These are phyloP conservation scores for Detonula confervacea DNA, from an alignment of 352 stramenopile species.

Conservation along the genomic window DNA sequence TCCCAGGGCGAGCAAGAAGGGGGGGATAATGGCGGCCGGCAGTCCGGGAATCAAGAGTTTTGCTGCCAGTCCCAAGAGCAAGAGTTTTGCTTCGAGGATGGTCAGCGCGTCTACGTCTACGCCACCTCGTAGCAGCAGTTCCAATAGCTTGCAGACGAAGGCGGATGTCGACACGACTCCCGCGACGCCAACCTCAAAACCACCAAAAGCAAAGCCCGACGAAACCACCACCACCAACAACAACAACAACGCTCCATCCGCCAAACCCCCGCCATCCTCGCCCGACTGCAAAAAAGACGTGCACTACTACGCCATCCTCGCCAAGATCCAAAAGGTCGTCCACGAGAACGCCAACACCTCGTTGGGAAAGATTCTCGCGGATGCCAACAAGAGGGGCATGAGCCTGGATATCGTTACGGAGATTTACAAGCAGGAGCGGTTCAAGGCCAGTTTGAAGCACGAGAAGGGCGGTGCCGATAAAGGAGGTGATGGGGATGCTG, in stretches of 20 bases:
- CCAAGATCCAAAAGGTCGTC: conserved; percentile 36
- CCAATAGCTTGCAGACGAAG: too few species aligned
- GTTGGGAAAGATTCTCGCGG: conserved; percentile 44
- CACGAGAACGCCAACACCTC: conserved; percentile 23
- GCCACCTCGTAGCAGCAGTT: too few species aligned
- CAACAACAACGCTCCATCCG: neutral
- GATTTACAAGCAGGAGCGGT: conserved; percentile 44
- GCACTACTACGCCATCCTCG: conserved; percentile 23
- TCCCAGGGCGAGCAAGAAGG: neutral
- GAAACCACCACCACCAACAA: too few species aligned
- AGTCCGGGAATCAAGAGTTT: neutral
- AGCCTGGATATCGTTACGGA: conserved; percentile 39
- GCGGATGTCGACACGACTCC: too few species aligned
- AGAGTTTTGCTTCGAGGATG: too few species aligned
- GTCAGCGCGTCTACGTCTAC: too few species aligned
- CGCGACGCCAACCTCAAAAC: too few species aligned
- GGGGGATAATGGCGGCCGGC: too few species aligned
- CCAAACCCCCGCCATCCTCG: neutral
- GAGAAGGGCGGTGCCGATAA: neutral
- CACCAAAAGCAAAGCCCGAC: too few species aligned
- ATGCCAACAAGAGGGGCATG: conserved; percentile 40
- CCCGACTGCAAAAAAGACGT: conserved; percentile 10
- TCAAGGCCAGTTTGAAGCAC: conserved; percentile 20
- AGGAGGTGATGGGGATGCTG: neutral
- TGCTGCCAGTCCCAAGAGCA: neutral